A percentile compares a stretch with the other conserved stretches of the same genome.
phyloP scores from a whole-genome alignment of 805 yeast species.

The Candida michaelii region DNA sequence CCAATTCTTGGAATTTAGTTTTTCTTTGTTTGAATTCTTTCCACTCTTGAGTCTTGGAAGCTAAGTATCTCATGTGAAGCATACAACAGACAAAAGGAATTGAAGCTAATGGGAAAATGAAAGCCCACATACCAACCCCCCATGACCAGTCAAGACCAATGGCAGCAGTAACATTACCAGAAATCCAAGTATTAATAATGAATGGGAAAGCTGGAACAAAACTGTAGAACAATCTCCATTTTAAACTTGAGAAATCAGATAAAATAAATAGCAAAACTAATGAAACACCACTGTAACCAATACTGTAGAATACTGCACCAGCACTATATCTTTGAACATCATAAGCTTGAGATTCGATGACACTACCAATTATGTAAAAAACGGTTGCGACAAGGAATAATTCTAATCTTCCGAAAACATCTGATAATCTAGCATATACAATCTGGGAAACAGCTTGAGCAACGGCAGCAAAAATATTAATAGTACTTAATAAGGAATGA shows the following conservation, averaged over 20 bases:
- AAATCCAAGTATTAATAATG: constrained; percentile 75
- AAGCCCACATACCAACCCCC: constrained; percentile 82
- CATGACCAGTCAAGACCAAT: constrained; percentile 58
- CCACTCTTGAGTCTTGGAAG: constrained; percentile 53
- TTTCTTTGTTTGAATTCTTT: constrained; percentile 37
- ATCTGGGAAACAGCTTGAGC: constrained; percentile 67
- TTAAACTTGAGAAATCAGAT: constrained; percentile 65
- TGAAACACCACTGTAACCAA: constrained; percentile 64
- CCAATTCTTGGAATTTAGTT: constrained; percentile 29
- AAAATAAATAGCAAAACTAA: constrained; percentile 55
- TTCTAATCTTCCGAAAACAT: constrained; percentile 64
- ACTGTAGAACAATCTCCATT: constrained; percentile 66
- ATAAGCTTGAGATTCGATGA: constrained; percentile 60
- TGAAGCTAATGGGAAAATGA: constrained; percentile 64
- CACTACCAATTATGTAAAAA: constrained; percentile 61
- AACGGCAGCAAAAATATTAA: constrained; percentile 55
- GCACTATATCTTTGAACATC: constrained; percentile 61
- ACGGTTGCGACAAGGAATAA: constrained; percentile 48
- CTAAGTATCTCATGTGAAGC: constrained; percentile 55
- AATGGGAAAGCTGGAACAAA: constrained; percentile 69
- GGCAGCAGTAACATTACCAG: constrained; percentile 54
- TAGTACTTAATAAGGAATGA: constrained; percentile 60
- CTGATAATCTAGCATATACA: constrained; percentile 60
- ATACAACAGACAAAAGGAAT: constrained; percentile 56
- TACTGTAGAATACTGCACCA: constrained; percentile 52